Evolutionary conservation across 2,329 filamentous ascomycete genomes (phyloP), one percentile per base, ranked within the genome.

Genomic region (Ceratocystis harringtonii): DNA sequence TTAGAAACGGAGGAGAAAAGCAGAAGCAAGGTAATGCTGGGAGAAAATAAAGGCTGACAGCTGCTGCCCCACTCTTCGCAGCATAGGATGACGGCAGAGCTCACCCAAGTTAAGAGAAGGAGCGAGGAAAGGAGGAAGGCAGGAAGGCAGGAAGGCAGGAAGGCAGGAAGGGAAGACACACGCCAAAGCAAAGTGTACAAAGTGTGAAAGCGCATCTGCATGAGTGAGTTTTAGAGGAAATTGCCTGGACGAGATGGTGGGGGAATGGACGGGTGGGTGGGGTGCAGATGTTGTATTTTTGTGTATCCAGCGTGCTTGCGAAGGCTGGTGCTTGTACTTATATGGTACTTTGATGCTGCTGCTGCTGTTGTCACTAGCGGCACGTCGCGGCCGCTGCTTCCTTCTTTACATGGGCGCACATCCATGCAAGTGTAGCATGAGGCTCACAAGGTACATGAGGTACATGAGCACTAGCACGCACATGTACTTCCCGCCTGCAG

Each of bases 1-100:
- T 58, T 36, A 8, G 55, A 36, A 36, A 58, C 55, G 55, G 55
- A 58, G 55, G 55, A 58, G 55, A 58, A 58, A 58, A 32, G 15
- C 36, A 28, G 19, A 25, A 55, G 12, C 50, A 55, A 55, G 50
- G 2, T 17, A 19, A 57, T 25, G 48, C 19, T n/a, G 32, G 55
- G 15, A 30, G 28, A 36, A 36, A 36, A 58, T n/a, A 32, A 32
- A 17, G 30, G 3, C 12, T 57, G 25, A 58, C 55, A 28, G 55
- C 28, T 25, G 28, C 28, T 6, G 55, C 55, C 55, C 55, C 55
- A 58, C 55, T 32, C 36, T 58, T 36, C 5, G 5, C 5, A 32
- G 28, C 15, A 6, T n/a, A 8, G 25, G 55, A 58, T 58, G 55
- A 58, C 55, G 55, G 32, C 28, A 30, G 55, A 58, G 55, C 28